Base-by-base conservation (phyloP, 192 early-diverging fungal genomes). In the Linnemannia elongata region DNA sequence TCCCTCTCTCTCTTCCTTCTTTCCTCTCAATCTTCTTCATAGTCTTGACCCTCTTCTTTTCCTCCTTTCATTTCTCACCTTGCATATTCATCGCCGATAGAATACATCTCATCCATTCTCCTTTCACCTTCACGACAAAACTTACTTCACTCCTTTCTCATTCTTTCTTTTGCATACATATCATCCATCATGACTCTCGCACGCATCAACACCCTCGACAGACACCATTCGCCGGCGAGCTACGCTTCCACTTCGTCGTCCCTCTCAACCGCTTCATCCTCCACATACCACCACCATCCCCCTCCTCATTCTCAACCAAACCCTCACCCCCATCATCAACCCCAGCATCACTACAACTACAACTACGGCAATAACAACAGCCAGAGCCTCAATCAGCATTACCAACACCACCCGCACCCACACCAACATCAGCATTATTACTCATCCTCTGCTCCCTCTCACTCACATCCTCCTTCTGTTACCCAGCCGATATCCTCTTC, bases 361-460 rank as follows among this genome's bases (percentile, higher is more conserved):
- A 42, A 24, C 38, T 24, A 42, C n/a, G 17, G 9, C 33, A 7
- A 38, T 3, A 42, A 41, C 41, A n/a, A 41, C 70, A 41, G 39
- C 70, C 36, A 20, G 36, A 24, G n/a, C 9, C 36, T 54, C 73
- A 74, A 33, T 47, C 45, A 33, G 6, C 45, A 74, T 5, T 20
- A 74, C 42, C 72, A 45, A 15, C 36, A 35, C 6, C 42, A 27
- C 6, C 22, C 20, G 41, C 72, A 72, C 5, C 71, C 20, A 13
- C 24, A 13, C 15, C 36, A 38, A 5, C 71, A 74, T 2, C 20
- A 41, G 13, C 45, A 38, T 20, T 74, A 74, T 44, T 72, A 42
- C 70, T 72, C 70, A 35, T 72, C 70, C 22, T 72, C 70, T 38
- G 70, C 70, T 44, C 73, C 73, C 27, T 12, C 60, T 33, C 60